A percentile compares a stretch with the other conserved stretches of the same genome.
Conservation (phyloP, 2,329 filamentous ascomycete species). For the Piedraia hortae region DNA sequence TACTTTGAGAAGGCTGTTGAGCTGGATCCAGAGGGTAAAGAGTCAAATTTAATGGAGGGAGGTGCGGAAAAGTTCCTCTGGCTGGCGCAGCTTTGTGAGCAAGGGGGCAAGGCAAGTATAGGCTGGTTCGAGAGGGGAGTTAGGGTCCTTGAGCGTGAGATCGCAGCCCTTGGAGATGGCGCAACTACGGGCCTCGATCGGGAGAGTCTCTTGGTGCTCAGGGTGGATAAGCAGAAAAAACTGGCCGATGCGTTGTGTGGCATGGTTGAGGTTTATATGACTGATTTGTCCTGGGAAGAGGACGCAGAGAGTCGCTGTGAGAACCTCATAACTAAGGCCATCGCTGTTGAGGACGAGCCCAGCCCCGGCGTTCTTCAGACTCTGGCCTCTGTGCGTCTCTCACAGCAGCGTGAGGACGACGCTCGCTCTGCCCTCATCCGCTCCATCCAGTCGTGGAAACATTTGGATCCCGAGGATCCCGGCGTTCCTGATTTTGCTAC, state of each 20-base stretch:
- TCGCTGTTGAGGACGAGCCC: slow-evolving; percentile 46
- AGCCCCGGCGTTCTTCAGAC: slow-evolving; percentile 84
- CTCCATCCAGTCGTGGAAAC: slow-evolving; percentile 62
- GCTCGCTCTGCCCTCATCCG: slow-evolving; percentile 50
- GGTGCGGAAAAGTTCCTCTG: slow-evolving; percentile 87
- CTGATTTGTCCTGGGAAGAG: slow-evolving; percentile 47
- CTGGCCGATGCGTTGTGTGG: slow-evolving; percentile 80
- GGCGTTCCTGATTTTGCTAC: slow-evolving; percentile 63
- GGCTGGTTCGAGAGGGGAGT: slow-evolving; percentile 40
- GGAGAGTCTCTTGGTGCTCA: slow-evolving; percentile 15
- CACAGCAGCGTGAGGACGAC: slow-evolving; percentile 53
- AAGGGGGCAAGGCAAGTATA: slow-evolving; percentile 31
- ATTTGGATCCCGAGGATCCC: slow-evolving; percentile 43
- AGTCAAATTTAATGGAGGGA: slow-evolving; percentile 44
- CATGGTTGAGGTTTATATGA: slow-evolving; percentile 96
- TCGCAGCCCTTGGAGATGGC: slow-evolving; percentile 31
- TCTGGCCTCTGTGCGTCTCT: slow-evolving; percentile 76
- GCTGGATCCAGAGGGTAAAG: slow-evolving; percentile 47
- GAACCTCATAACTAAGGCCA: slow-evolving; percentile 65
- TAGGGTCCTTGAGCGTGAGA: slow-evolving; percentile 40
- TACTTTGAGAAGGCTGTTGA: slow-evolving; percentile 47
- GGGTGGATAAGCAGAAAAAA: slow-evolving; percentile 48
- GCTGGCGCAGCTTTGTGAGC: slow-evolving; percentile 61
- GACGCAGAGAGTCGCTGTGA: slow-evolving; percentile 81
- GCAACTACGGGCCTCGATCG: slow-evolving; percentile 12